Evolutionary conservation across 176 grass and related monocot genomes (phyloP).

Genomic region (Zoysia japonica): DNA sequence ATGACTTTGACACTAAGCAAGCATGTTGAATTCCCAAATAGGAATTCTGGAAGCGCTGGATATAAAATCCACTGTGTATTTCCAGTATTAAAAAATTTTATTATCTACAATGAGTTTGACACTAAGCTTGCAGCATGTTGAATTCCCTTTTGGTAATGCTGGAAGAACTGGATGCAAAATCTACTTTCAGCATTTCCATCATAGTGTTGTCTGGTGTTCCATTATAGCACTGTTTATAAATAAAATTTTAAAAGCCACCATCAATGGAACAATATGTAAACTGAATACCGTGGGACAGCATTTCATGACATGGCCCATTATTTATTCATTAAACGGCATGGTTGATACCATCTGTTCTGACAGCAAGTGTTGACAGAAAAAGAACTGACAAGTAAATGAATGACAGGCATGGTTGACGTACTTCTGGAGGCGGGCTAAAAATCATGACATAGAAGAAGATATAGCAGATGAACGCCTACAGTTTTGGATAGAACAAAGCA

Average conservation of each 20-base stretch:
- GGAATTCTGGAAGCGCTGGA: neutral
- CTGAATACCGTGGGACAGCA: conserved; percentile 19
- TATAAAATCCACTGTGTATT: conserved; percentile 10
- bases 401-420: conserved; percentile 88
- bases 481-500: conserved; percentile 90
- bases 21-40: neutral
- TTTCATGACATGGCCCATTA: neutral
- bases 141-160: neutral
- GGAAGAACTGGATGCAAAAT: neutral
- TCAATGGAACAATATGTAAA: conserved; percentile 3
- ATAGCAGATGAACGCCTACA: conserved; percentile 92
- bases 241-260: neutral
- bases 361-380: neutral
- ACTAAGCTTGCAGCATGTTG: neutral
- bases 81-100: neutral
- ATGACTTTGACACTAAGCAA: neutral
- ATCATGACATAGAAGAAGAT: conserved; percentile 89
- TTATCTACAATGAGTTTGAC: neutral
- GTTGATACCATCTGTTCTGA: conserved; percentile 10
- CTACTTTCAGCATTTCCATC: conserved; percentile 11
- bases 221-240: neutral
- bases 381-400: conserved; percentile 14
- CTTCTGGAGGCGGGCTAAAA: conserved; percentile 83
- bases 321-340: neutral
- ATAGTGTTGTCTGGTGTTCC: neutral